Evolutionary conservation across 257 asterid species (phyloP).

Genomic region (Solanum gandarillasii): DNA sequence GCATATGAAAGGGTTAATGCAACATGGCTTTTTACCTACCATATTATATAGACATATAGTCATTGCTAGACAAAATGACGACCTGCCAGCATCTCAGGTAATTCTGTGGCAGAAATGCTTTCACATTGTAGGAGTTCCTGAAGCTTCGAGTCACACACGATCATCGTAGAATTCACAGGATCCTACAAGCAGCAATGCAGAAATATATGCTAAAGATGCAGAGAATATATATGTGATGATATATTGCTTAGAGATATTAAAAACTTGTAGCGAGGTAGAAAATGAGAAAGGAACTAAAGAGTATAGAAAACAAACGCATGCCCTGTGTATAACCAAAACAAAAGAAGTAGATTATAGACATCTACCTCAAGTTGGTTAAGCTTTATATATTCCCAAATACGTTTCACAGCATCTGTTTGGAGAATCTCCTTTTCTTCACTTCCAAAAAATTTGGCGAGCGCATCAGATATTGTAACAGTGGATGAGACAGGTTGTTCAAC

Average conservation of each 20-base stretch:
- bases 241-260: not conserved
- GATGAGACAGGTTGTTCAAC: conserved; percentile 9
- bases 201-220: not conserved
- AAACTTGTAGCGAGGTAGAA: not conserved
- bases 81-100: conserved; percentile 43
- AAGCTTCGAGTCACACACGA: conserved; percentile 43
- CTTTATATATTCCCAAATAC: conserved; percentile 64
- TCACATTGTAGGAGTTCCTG: conserved; percentile 51
- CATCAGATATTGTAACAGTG: conserved; percentile 42
- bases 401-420: conserved; percentile 47
- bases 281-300: not conserved
- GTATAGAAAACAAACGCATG: not conserved
- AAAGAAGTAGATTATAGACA: not conserved
- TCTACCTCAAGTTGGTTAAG: conserved; percentile 61
- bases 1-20: not conserved
- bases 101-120: conserved; percentile 40
- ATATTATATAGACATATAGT: conserved; percentile 17
- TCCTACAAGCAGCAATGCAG: conserved; percentile 23
- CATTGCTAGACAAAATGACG: conserved; percentile 32
- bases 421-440: conserved; percentile 44
- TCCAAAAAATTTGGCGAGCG: conserved; percentile 46
- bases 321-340: not conserved
- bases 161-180: conserved; percentile 36
- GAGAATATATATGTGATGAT: not conserved
- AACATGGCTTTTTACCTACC: conserved; percentile 13